These are phyloP conservation scores for Esteya vermicola DNA, from an alignment of 2,329 filamentous ascomycete species.

Conservation along the genomic window DNA sequence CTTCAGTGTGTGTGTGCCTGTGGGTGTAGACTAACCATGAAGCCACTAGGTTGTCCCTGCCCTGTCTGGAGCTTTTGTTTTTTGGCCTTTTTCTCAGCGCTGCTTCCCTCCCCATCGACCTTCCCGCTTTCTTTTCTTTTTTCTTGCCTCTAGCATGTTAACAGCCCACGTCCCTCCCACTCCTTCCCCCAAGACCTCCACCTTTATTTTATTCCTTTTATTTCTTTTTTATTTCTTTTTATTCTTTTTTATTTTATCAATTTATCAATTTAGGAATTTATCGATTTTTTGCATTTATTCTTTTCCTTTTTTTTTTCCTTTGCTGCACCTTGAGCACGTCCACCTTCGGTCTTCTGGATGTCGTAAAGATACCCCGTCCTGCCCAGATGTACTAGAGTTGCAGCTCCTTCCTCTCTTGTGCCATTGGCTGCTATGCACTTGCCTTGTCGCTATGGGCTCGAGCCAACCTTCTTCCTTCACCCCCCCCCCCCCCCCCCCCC, in stretches of 20 bases:
- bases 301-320: constrained; percentile 1
- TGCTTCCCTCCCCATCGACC: background rate
- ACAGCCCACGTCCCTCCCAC: background rate
- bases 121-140: background rate
- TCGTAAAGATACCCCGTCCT: background rate
- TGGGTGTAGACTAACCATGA: no score
- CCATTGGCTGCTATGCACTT: background rate
- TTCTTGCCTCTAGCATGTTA: no score
- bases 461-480: background rate
- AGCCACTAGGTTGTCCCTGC: no score
- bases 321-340: background rate
- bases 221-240: background rate
- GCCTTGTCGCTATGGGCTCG: no score
- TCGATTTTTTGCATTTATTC: constrained; percentile 1
- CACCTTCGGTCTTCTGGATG: background rate
- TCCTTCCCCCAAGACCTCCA: background rate
- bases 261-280: no score
- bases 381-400: background rate
- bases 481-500: background rate
- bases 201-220: background rate
- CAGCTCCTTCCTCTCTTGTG: background rate
- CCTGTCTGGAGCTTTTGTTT: no score
- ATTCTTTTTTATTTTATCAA: background rate
- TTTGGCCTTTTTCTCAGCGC: background rate
- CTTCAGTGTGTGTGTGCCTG: no score